Base-by-base conservation (phyloP, 108 stramenopile genomes). In the Hondaea fermentalgiana region DNA sequence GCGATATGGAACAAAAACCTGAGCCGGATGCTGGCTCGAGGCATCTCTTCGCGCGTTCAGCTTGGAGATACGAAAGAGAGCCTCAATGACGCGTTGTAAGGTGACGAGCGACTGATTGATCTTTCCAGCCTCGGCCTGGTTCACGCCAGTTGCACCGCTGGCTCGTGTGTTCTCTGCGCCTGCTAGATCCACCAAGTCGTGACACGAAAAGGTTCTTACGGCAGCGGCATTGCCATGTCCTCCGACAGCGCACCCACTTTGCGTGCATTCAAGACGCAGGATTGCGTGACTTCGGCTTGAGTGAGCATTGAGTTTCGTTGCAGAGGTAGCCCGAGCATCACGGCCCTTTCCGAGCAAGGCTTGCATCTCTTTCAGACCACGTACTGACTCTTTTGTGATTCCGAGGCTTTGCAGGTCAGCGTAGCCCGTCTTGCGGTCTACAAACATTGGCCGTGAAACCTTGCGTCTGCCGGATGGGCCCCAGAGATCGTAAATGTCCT, bases 241-340 rank as follows among this genome's bases (percentile, higher is more conserved):
- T 35, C 35, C 35, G 0, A 35, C 35, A 35, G 35, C 42, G 64
- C 25, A 69, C 3, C 8, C 64, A 16, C 5, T 72, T 35, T 35
- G 42, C 14, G n/a, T 72, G 72, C 42, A 88, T 57, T 93, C 93
- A 12, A 93, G 91, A 53, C 92, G 90, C 28, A 94, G 23, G 55
- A 94, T 90, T 45, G 93, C 93, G 17, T 94, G 93, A 25, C 91
- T 91, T 43, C 93, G 91, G 44, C 90, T 91, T 57, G 92, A 92
- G 43, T 90, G 91, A 12, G 91, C 92, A 88, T 94, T 94, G 35
- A 92, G 87, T 10, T 90, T 44, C 23, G 93, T 94, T 25, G 91
- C 51, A 4, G 88, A 91, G 3, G 91, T 91, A 4, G 91, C 91
- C 53, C 93, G 89, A 8, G 64, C 25, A 17, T 28, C 64, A 3